phyloP scores from a whole-genome alignment of 257 asterid genomes.

The Lantana camara region DNA sequence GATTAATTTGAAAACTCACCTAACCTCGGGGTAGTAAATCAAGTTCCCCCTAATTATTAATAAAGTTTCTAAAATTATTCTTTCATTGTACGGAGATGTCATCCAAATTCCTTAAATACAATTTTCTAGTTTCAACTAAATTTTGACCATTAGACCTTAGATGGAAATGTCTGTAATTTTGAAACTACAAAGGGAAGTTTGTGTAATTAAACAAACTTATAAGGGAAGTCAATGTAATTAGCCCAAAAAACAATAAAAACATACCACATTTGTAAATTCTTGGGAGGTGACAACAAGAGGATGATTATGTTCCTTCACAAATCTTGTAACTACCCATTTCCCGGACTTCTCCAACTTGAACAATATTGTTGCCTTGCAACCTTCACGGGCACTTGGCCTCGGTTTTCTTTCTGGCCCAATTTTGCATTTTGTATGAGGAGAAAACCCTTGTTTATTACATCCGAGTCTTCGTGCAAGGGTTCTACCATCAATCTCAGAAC shows the following conservation, averaged over 20 bases:
- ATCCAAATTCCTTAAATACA: too few species aligned
- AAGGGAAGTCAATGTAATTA: too few species aligned
- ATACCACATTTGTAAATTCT: constrained; percentile 41
- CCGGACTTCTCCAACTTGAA: constrained; percentile 62
- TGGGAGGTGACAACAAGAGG: constrained; percentile 39
- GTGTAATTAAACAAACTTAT: too few species aligned
- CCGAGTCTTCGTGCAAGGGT: constrained; percentile 70
- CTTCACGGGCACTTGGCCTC: constrained; percentile 59
- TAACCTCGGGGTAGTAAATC: too few species aligned
- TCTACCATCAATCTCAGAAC: constrained; percentile 61
- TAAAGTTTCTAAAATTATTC: too few species aligned
- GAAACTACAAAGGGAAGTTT: too few species aligned
- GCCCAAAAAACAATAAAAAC: background rate
- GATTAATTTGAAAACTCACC: too few species aligned
- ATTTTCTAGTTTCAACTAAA: too few species aligned
- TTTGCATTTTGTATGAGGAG: constrained; percentile 41
- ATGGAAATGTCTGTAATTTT: too few species aligned
- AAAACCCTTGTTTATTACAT: constrained; percentile 62
- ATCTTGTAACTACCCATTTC: constrained; percentile 64
- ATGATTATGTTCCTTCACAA: constrained; percentile 67
- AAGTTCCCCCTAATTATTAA: too few species aligned
- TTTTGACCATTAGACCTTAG: too few species aligned
- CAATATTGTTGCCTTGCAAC: constrained; percentile 60
- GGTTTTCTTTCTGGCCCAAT: constrained; percentile 47
- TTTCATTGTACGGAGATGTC: too few species aligned